Conservation (phyloP, 1,139 yeast species). For the Hemisphaericaspora subhashii region DNA sequence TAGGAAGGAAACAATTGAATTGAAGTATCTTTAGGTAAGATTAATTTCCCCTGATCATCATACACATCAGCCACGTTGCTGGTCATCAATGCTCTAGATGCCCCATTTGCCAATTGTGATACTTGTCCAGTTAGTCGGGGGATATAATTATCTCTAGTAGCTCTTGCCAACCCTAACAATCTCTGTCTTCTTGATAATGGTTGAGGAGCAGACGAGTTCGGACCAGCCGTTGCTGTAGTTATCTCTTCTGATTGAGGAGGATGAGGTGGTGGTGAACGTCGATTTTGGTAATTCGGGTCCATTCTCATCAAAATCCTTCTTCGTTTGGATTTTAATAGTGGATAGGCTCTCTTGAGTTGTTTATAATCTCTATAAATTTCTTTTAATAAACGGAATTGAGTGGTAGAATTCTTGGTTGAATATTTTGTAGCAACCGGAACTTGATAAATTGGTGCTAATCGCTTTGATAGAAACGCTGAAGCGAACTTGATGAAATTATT, state of each 20-base stretch:
- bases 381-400: slow-evolving; percentile 19
- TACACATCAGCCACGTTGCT: slow-evolving; percentile 23
- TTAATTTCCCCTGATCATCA: slow-evolving; percentile 34
- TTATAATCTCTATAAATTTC: slow-evolving; percentile 28
- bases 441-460: slow-evolving; percentile 15
- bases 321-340: slow-evolving; percentile 8
- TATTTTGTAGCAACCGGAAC: no score
- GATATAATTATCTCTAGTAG: slow-evolving; percentile 58
- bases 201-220: not conserved
- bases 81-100: slow-evolving; percentile 37
- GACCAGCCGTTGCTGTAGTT: not conserved
- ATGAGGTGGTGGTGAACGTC: not conserved
- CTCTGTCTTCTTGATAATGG: slow-evolving; percentile 32
- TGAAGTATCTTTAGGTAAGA: slow-evolving; percentile 38
- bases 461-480: slow-evolving; percentile 20
- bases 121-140: slow-evolving; percentile 53
- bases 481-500: slow-evolving; percentile 18
- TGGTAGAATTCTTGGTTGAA: slow-evolving; percentile 3
- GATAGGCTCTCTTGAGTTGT: slow-evolving; percentile 20
- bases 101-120: slow-evolving; percentile 49
- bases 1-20: slow-evolving; percentile 63
- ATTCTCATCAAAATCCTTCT: slow-evolving; percentile 1
- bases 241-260: no score
- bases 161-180: slow-evolving; percentile 49
- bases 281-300: not conserved